Evolutionary conservation across 2,329 filamentous ascomycete species (phyloP), one percentile per base, ranked within the genome.

Genomic region (Xylariaceae sp.): DNA sequence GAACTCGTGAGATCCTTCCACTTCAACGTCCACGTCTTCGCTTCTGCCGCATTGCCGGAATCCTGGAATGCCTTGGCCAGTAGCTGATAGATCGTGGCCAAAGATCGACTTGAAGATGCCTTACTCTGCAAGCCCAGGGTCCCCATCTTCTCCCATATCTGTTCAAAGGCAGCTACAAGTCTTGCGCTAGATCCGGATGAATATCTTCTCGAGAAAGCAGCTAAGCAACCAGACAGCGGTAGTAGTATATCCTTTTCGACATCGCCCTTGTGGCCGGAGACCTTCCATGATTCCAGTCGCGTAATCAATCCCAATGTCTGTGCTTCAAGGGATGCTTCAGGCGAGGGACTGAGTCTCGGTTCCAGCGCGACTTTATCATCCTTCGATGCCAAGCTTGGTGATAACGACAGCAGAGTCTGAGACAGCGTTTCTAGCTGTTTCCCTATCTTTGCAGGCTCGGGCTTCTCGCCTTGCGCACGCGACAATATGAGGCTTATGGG

Each of bases 401-500:
- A 82, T 1, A 92, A 73, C 0, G 84, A 82, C 1, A 92, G 75
- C 0, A 92, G 74, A 2, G 79, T 78, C 64, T 89, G 86, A 0
- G 87, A 85, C 1, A 91, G 69, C 0, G 78, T 80, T 53, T 90
- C 87, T 15, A 92, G 74, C 62, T 90, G 87, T 2, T 83, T 84
- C 8, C 83, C 78, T 15, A 80, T 77, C 68, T 89, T 91, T 6
- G 76, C 74, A 9, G 76, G 71, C n/a, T 82, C 78, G 13, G 80
- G 74, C 2, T 75, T 69, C 57, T 72, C 72, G 51, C 73, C 71
- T 56, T 76, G 74, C 0, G 78, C 77, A 4, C 79, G 76, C 6
- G 75, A 72, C 6, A 80, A 67, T 1, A 90, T 75, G 1, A 90
- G 73, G 9, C 78, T 82, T 6, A 81, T 72, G 0, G 87, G 87